Conservation (phyloP, 202 grass and related monocot species). For the Miscanthus sacchariflorus region DNA sequence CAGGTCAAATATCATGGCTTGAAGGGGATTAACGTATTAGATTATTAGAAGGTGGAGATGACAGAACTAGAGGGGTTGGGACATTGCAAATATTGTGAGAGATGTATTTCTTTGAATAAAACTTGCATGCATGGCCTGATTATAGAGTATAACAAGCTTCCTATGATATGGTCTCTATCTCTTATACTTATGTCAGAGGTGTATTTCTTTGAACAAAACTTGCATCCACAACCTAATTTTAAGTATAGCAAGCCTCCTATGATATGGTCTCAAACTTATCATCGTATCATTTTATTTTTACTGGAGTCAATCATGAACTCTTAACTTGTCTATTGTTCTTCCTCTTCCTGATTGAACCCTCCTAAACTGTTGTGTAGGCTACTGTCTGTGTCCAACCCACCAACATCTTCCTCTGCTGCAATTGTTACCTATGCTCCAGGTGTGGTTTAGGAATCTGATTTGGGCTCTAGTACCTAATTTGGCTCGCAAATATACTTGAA, state of each 20-base stretch:
- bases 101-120: not conserved
- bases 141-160: slow-evolving; percentile 4
- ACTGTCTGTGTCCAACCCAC: not conserved
- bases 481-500: not conserved
- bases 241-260: not conserved
- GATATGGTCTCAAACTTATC: not conserved
- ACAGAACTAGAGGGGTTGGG: not conserved
- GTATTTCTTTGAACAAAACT: not conserved
- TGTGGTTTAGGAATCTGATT: not conserved
- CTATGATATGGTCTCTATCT: not conserved
- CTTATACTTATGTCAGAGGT: not conserved
- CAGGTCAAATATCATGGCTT: not conserved
- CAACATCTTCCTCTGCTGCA: not conserved
- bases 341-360: not conserved
- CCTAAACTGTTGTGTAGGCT: not conserved
- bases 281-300: slow-evolving; percentile 6
- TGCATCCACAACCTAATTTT: not conserved
- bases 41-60: slow-evolving; percentile 9
- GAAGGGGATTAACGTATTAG: not conserved
- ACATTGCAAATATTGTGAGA: not conserved
- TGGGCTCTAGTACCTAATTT: not conserved
- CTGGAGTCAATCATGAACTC: not conserved
- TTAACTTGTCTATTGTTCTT: not conserved
- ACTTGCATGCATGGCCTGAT: not conserved
- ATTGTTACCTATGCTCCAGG: not conserved